These are phyloP conservation scores for Exophiala oligosperma DNA, from an alignment of 2,329 filamentous ascomycete genomes.

Conservation along the genomic window DNA sequence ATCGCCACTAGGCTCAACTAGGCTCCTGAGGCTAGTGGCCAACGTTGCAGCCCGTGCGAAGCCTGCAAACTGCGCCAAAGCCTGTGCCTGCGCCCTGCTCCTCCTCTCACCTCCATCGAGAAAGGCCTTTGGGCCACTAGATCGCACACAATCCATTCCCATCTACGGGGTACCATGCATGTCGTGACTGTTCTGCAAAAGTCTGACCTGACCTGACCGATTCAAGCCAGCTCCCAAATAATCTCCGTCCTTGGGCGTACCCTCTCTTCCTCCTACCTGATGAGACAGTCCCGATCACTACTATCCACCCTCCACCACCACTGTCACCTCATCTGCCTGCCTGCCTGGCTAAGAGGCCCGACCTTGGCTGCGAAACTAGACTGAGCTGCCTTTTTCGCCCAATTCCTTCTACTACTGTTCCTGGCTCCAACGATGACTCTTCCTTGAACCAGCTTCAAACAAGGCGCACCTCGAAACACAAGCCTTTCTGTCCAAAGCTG, in stretches of 20 bases:
- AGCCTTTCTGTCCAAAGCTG: neutral
- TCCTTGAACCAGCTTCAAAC: slow-evolving; percentile 18
- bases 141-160: neutral
- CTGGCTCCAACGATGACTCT: slow-evolving; percentile 17
- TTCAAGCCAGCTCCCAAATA: neutral
- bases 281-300: neutral
- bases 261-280: neutral
- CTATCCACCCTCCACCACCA: slow-evolving; percentile 1
- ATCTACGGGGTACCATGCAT: neutral
- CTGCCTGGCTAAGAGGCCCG: neutral
- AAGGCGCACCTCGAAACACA: neutral
- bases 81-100: slow-evolving; percentile 13
- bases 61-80: slow-evolving; percentile 1
- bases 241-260: neutral
- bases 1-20: slow-evolving; percentile 6
- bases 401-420: neutral
- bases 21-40: slow-evolving; percentile 2
- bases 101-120: neutral
- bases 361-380: no score
- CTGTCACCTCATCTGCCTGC: neutral
- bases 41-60: slow-evolving; percentile 4
- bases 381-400: no score
- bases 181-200: neutral
- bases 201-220: neutral
- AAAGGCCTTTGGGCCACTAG: neutral